phyloP scores from a whole-genome alignment of 2,329 filamentous ascomycete genomes.

The Lecanoromycetidae sp. region DNA sequence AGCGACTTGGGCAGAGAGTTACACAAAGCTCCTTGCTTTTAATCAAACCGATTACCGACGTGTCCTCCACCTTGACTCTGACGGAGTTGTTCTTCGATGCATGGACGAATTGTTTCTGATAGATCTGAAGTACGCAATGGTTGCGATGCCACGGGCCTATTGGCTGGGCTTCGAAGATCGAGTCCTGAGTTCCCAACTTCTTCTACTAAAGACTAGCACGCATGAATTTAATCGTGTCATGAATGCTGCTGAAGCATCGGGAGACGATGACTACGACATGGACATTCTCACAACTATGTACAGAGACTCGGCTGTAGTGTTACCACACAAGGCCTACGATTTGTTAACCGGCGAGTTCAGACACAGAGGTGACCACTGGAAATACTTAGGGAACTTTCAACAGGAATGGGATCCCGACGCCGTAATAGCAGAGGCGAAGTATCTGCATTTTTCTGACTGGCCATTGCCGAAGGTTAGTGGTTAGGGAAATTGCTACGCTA shows the following conservation, averaged over 20 bases:
- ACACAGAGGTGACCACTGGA: constrained; percentile 35
- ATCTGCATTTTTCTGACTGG: constrained; percentile 61
- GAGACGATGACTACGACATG: constrained; percentile 46
- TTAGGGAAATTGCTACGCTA: not conserved
- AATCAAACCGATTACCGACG: constrained; percentile 52
- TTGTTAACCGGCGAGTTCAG: constrained; percentile 53
- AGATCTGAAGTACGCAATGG: constrained; percentile 42
- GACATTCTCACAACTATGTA: constrained; percentile 56
- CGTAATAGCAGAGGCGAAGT: constrained; percentile 47
- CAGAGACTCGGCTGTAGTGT: constrained; percentile 43
- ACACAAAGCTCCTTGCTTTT: constrained; percentile 57
- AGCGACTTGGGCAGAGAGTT: constrained; percentile 49
- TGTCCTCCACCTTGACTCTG: constrained; percentile 49
- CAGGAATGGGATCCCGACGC: constrained; percentile 48
- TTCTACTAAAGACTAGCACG: constrained; percentile 48
- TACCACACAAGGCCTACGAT: constrained; percentile 52
- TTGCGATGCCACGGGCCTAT: constrained; percentile 60
- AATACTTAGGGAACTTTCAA: constrained; percentile 40
- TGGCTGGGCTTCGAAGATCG: constrained; percentile 47
- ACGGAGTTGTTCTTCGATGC: constrained; percentile 47
- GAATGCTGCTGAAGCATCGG: constrained; percentile 25
- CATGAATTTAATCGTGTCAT: constrained; percentile 37
- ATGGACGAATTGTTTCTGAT: constrained; percentile 62
- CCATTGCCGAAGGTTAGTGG: constrained; percentile 45
- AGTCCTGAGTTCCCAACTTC: constrained; percentile 47